These are phyloP conservation scores for Zizania latifolia DNA, from an alignment of 176 grass and related monocot species.

Conservation along the genomic window DNA sequence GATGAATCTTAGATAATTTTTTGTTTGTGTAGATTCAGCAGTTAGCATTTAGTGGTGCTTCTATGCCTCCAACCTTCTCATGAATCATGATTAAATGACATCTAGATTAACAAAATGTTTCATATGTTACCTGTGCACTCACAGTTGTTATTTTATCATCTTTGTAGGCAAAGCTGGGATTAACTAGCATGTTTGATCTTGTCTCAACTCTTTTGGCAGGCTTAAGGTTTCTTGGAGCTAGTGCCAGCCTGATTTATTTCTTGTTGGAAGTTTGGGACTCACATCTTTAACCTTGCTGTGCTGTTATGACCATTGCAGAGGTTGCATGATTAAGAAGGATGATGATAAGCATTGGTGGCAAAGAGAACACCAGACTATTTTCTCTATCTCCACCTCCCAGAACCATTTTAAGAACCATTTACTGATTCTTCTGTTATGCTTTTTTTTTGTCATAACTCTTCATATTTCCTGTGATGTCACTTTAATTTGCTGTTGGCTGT, in stretches of 20 bases:
- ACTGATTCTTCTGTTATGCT: slow-evolving; percentile 40
- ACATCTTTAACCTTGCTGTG: slow-evolving; percentile 86
- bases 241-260: slow-evolving; percentile 64
- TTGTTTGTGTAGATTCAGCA: background rate
- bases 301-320: slow-evolving; percentile 86
- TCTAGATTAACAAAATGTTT: background rate
- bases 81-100: background rate
- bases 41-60: background rate
- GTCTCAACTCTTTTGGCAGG: slow-evolving; percentile 60
- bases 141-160: background rate
- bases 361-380: slow-evolving; percentile 14
- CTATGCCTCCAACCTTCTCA: background rate
- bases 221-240: slow-evolving; percentile 79
- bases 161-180: background rate
- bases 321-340: slow-evolving; percentile 43
- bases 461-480: slow-evolving; percentile 26
- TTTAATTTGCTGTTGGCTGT: slow-evolving; percentile 28
- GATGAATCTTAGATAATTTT: background rate
- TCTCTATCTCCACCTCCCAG: slow-evolving; percentile 11
- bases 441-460: slow-evolving; percentile 26
- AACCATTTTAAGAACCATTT: slow-evolving; percentile 36
- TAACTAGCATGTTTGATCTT: slow-evolving; percentile 26
- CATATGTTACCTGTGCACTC: background rate
- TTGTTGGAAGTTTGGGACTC: slow-evolving; percentile 88
- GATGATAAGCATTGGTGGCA: slow-evolving; percentile 22